Evolutionary conservation across 2,329 filamentous ascomycete genomes (phyloP).

Genomic region (Tolypocladium amazonense): DNA sequence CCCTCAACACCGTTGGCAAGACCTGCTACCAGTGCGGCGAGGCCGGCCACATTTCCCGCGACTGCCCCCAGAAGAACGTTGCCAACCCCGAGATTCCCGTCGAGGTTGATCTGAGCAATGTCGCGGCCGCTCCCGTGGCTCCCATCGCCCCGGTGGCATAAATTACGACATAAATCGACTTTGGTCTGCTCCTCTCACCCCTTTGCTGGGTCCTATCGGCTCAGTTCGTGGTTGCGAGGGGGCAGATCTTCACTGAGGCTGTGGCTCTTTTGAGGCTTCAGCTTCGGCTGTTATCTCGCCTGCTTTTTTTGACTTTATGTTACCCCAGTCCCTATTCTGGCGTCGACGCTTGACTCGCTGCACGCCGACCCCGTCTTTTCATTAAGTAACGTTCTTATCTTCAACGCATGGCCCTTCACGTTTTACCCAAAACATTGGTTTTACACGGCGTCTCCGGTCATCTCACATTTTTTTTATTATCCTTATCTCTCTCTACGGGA

Average conservation of each 20-base stretch:
- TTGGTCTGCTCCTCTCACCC: conserved; percentile 5
- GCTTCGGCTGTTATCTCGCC: background rate
- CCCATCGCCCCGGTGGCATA: conserved; percentile 30
- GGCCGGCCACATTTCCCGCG: conserved; percentile 89
- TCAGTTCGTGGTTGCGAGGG: background rate
- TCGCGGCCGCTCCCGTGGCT: conserved; percentile 34
- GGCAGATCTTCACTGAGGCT: conserved; percentile 5
- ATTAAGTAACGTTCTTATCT: conserved; percentile 18
- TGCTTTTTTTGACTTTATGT: background rate
- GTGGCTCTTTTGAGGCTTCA: background rate
- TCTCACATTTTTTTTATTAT: conserved; percentile 13
- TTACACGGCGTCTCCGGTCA: conserved; percentile 19
- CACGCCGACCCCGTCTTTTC: conserved; percentile 8
- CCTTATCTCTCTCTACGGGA: conserved; percentile 5
- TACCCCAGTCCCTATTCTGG: background rate
- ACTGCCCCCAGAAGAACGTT: conserved; percentile 67
- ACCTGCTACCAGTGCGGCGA: conserved; percentile 98
- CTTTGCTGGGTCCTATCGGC: background rate
- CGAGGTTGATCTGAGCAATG: conserved; percentile 32
- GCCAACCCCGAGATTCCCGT: conserved; percentile 35
- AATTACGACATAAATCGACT: background rate
- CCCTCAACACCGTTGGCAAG: conserved; percentile 92
- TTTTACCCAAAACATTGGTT: conserved; percentile 13
- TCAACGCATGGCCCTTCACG: conserved; percentile 16
- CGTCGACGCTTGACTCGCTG: background rate